A percentile compares a stretch with the other conserved stretches of the same genome.
These are phyloP conservation scores for Gyromitra esculenta DNA, from an alignment of 2,329 filamentous ascomycete genomes.

Conservation along the genomic window DNA sequence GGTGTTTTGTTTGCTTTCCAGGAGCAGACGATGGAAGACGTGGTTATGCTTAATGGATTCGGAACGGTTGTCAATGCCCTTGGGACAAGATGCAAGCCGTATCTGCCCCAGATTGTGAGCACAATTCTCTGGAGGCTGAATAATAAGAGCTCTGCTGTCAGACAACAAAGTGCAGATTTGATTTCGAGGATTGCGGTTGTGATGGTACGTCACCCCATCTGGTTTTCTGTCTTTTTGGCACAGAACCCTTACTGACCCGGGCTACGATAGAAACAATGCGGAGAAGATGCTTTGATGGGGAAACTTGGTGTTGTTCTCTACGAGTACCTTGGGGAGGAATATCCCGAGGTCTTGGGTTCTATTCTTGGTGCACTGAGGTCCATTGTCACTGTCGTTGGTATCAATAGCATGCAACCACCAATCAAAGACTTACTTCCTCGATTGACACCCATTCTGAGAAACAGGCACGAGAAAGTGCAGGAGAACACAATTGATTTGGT, in stretches of 20 bases:
- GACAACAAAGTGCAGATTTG: constrained; percentile 94
- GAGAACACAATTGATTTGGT: constrained; percentile 99
- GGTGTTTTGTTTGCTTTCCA: constrained; percentile 97
- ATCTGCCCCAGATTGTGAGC: constrained; percentile 94
- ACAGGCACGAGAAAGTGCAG: constrained; percentile 98
- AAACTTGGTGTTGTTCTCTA: constrained; percentile 95
- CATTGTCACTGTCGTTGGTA: constrained; percentile 97
- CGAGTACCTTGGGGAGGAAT: constrained; percentile 98
- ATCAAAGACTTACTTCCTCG: constrained; percentile 96
- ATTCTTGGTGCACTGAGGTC: constrained; percentile 94
- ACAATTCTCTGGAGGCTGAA: constrained; percentile 96
- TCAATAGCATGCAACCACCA: constrained; percentile 96
- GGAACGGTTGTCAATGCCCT: constrained; percentile 96
- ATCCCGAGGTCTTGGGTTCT: constrained; percentile 95
- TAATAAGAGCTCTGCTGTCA: constrained; percentile 96
- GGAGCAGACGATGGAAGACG: constrained; percentile 95
- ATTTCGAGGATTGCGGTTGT: constrained; percentile 98
- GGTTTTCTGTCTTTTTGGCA: constrained; percentile 8
- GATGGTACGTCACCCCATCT: constrained; percentile 66
- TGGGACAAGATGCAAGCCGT: constrained; percentile 92
- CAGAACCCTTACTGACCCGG: constrained; percentile 34
- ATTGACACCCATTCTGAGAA: constrained; percentile 95
- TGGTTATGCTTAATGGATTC: constrained; percentile 96
- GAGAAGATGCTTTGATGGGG: constrained; percentile 93
- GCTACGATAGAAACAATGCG: constrained; percentile 76